A percentile compares a stretch with the other conserved stretches of the same genome.
These are phyloP conservation scores for Dioscorea alata DNA, from an alignment of 106 monocot species.

Conservation along the genomic window DNA sequence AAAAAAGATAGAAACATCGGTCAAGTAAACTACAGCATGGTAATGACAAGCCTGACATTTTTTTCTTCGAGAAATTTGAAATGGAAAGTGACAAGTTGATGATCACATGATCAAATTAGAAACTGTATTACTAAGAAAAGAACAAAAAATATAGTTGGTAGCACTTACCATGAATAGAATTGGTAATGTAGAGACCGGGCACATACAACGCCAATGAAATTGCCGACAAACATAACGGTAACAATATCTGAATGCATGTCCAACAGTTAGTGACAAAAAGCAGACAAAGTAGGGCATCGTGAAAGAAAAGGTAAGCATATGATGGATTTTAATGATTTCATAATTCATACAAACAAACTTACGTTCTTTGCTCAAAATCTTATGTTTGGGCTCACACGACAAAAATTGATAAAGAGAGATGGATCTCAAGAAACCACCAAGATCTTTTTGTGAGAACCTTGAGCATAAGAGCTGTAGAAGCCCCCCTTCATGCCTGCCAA, in stretches of 20 bases:
- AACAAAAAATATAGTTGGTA: not conserved
- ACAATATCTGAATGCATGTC: constrained; percentile 53
- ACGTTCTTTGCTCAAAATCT: constrained; percentile 61
- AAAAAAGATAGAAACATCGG: too few relatives aligned
- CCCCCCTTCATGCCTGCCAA: constrained; percentile 82
- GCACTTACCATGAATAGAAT: constrained; percentile 94
- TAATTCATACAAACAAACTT: constrained; percentile 12
- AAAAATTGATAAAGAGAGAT: constrained; percentile 11
- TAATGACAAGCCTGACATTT: too few relatives aligned
- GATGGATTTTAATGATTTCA: too few relatives aligned
- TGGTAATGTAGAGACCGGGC: constrained; percentile 97
- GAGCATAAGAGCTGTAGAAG: constrained; percentile 44
- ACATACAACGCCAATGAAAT: constrained; percentile 89
- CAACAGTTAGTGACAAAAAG: not conserved
- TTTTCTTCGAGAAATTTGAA: too few relatives aligned
- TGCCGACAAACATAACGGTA: constrained; percentile 93
- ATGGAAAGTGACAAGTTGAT: too few relatives aligned
- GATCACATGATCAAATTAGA: too few relatives aligned
- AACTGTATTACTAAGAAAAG: not conserved
- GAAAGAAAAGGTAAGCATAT: too few relatives aligned
- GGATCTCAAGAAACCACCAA: constrained; percentile 16
- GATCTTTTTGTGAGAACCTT: constrained; percentile 15
- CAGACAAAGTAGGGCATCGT: too few relatives aligned
- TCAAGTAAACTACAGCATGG: too few relatives aligned
- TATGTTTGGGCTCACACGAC: constrained; percentile 33